Evolutionary conservation across 1,139 yeast genomes (phyloP).

Genomic region (Torulaspora pretoriensis): DNA sequence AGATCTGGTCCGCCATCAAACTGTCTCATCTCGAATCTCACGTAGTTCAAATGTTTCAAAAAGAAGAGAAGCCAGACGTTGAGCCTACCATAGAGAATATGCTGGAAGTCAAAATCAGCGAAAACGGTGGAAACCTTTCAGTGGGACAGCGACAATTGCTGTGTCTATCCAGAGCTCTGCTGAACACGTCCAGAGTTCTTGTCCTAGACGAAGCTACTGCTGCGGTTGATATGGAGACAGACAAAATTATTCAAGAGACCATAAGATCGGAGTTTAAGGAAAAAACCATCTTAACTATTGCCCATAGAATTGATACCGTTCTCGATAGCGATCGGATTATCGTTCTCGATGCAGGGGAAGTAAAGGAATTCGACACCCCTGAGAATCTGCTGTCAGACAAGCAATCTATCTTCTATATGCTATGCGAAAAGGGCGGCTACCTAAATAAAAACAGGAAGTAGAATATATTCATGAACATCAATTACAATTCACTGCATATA

Average conservation of each 20-base stretch:
- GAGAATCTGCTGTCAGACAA: conserved; percentile 43
- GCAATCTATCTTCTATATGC: conserved; percentile 46
- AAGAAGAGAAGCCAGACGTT: conserved; percentile 26
- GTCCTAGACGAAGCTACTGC: conserved; percentile 85
- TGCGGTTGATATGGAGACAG: conserved; percentile 78
- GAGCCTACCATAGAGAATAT: conserved; percentile 27
- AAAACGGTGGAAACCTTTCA: conserved; percentile 70
- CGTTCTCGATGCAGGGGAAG: conserved; percentile 63
- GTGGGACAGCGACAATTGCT: conserved; percentile 76
- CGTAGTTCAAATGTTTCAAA: conserved; percentile 38
- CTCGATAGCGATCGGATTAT: conserved; percentile 72
- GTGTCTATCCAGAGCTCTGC: conserved; percentile 70
- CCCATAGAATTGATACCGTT: conserved; percentile 79
- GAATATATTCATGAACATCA: conserved; percentile 2
- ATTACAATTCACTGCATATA: conserved; percentile 1
- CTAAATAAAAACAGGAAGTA: conserved; percentile 8
- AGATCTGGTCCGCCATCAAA: conserved; percentile 51
- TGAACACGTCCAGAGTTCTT: conserved; percentile 57
- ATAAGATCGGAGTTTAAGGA: conserved; percentile 59
- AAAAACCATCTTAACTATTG: conserved; percentile 73
- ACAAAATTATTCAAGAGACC: conserved; percentile 67
- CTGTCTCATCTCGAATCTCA: conserved; percentile 52
- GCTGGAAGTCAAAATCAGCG: conserved; percentile 48
- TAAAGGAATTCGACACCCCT: conserved; percentile 69
- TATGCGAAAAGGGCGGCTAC: conserved; percentile 49